These are phyloP conservation scores for Saccharomycopsis vini DNA, from an alignment of 805 yeast species.

Conservation along the genomic window DNA sequence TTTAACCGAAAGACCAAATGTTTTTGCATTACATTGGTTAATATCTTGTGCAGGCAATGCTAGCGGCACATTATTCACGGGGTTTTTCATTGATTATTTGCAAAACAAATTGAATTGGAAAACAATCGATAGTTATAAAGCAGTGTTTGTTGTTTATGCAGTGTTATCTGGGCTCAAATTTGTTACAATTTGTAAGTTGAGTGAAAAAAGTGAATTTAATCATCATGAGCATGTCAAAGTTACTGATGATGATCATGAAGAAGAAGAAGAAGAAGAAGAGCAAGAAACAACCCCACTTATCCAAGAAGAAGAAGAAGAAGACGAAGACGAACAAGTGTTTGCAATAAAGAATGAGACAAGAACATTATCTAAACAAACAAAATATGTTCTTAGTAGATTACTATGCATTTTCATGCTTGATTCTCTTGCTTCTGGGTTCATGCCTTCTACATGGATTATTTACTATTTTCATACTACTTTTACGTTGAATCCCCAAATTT, in stretches of 20 bases:
- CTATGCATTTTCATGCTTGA: constrained; percentile 68
- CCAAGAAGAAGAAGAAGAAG: constrained; percentile 18
- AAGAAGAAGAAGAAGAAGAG: background rate
- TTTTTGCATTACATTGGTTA: constrained; percentile 68
- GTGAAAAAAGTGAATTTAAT: constrained; percentile 44
- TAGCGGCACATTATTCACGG: constrained; percentile 58
- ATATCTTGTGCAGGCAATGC: constrained; percentile 68
- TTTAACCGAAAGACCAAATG: constrained; percentile 51
- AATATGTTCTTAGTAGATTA: constrained; percentile 36
- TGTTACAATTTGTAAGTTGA: constrained; percentile 39
- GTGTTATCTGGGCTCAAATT: constrained; percentile 45
- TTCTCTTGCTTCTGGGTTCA: constrained; percentile 81
- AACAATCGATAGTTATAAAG: constrained; percentile 40
- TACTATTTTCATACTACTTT: constrained; percentile 63
- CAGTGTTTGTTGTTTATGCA: constrained; percentile 49
- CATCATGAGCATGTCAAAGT: constrained; percentile 20
- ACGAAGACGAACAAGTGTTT: background rate
- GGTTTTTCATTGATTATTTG: constrained; percentile 44
- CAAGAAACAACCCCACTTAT: constrained; percentile 22
- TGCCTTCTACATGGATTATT: constrained; percentile 84
- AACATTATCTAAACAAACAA: constrained; percentile 33
- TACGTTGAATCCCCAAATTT: constrained; percentile 40
- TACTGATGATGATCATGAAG: constrained; percentile 20
- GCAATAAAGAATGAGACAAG: constrained; percentile 1
- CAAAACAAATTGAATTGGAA: constrained; percentile 23